Percentiles rank a stretch among this genome's conserved stretches.
These are phyloP conservation scores for Annulohypoxylon moriforme DNA, from an alignment of 495 filamentous ascomycete species.

Conservation along the genomic window DNA sequence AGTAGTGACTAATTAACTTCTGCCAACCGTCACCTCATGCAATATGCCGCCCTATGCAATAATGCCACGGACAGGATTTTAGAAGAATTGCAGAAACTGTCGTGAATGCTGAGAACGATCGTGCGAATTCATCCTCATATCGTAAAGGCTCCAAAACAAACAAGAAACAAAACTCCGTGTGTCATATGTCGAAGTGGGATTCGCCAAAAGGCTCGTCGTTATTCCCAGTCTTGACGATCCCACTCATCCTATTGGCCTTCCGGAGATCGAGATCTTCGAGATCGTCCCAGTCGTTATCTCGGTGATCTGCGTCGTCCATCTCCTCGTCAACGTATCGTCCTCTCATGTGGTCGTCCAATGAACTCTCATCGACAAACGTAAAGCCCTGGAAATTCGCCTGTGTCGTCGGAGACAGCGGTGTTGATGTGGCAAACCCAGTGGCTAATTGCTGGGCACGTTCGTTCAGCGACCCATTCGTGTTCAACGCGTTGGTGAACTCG, in stretches of 20 bases:
- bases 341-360: conserved; percentile 89
- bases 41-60: conserved; percentile 51
- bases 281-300: conserved; percentile 62
- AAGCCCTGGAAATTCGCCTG: conserved; percentile 99
- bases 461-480: conserved; percentile 85
- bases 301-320: conserved; percentile 68
- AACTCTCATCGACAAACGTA: conserved; percentile 97
- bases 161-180: conserved; percentile 12
- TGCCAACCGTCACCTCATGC: conserved; percentile 47
- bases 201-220: conserved; percentile 80
- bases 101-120: conserved; percentile 32
- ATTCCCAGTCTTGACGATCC: conserved; percentile 72
- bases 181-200: conserved; percentile 72
- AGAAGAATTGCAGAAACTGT: conserved; percentile 38
- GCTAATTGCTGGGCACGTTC: conserved; percentile 86
- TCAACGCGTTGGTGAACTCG: conserved; percentile 95
- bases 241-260: conserved; percentile 74
- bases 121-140: conserved; percentile 23
- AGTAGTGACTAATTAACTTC: conserved; percentile 41
- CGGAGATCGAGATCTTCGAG: conserved; percentile 56
- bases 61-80: conserved; percentile 45
- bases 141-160: conserved; percentile 25
- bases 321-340: conserved; percentile 71
- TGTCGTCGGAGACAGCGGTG: conserved; percentile 91
- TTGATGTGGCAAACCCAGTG: conserved; percentile 80